Base-by-base conservation (phyloP, 257 asterid genomes). In the Cordia subcordata region DNA sequence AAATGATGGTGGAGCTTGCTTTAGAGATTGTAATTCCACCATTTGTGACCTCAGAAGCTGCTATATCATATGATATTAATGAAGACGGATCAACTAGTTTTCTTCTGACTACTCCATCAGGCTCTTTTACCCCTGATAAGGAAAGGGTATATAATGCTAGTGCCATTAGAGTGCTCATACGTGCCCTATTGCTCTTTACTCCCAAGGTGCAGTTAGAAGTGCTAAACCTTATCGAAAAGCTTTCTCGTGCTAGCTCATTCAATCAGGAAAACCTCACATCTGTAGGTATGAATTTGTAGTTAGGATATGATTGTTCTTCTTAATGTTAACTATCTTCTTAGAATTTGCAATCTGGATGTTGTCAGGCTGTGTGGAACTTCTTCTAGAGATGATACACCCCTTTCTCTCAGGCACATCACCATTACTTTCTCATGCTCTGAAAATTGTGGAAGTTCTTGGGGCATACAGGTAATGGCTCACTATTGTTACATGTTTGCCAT, bases 251-350 rank as follows among this genome's bases (percentile, higher is more conserved):
- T 65, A 85, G 92, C 68, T 79, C 85, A 80, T 89, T 81, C 79
- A 93, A 93, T 79, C 85, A 82, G 82, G 99, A 93, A 73, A 89
- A 83, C 68, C 97, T 93, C 65, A 84, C 97, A 49, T 89, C 99
- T 71, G 84, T 83, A 80, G 99, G 99, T 93, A 83, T 69, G 87
- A 68, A 71, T 62, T 60, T 61, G 45, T 46, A 35, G 57, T 51
- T 57, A 53, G 38, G 58, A 50, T 68, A 42, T 57, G 3, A 57
- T 64, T 61, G 20, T 40, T 71, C 65, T 49, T 49, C 1, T 44
- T 42, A 16, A 37, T 66, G 64, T 60, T 17, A 58, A 55, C 62
- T 58, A 53, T 63, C 62, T 60, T 37, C 44, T 55, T 50, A 56
- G 19, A 40, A 61, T 23, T 69, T 67, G 49, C 45, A 67, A 58